These are phyloP conservation scores for Leptomonas seymouri DNA, from an alignment of 208 protist genomes.

Conservation along the genomic window DNA sequence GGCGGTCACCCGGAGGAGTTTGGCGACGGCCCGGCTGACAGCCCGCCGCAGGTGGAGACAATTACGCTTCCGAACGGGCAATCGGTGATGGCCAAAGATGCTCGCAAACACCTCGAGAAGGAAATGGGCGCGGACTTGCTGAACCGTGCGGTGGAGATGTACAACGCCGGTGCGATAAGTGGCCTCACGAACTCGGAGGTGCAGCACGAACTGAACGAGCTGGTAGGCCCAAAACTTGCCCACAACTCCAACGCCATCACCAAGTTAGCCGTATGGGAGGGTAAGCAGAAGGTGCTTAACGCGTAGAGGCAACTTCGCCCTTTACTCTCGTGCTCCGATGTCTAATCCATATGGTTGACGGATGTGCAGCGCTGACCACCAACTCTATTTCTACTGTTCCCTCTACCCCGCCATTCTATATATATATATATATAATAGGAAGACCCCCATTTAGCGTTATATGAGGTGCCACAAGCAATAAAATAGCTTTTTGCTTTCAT, in stretches of 20 bases:
- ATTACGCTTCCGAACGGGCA: slow-evolving; percentile 70
- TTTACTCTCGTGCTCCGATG: not conserved
- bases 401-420: no score
- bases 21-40: slow-evolving; percentile 63
- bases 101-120: slow-evolving; percentile 62
- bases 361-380: not conserved
- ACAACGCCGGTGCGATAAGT: slow-evolving; percentile 65
- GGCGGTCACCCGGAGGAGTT: slow-evolving; percentile 89
- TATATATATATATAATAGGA: no score
- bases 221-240: slow-evolving; percentile 64
- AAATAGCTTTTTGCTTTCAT: slow-evolving; percentile 2
- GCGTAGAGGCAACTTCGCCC: not conserved
- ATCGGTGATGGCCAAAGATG: slow-evolving; percentile 56
- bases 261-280: slow-evolving; percentile 81
- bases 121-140: slow-evolving; percentile 73
- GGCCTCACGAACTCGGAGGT: slow-evolving; percentile 70
- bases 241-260: slow-evolving; percentile 87
- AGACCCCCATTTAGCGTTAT: no score
- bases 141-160: slow-evolving; percentile 73
- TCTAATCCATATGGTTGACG: not conserved
- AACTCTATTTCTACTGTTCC: slow-evolving; percentile 8
- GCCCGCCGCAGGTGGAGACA: slow-evolving; percentile 63
- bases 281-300: slow-evolving; percentile 61
- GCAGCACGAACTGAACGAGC: slow-evolving; percentile 65
- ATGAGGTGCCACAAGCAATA: no score